Conservation (phyloP, 169 alveolate genomes). For the Eimeria falciformis region DNA sequence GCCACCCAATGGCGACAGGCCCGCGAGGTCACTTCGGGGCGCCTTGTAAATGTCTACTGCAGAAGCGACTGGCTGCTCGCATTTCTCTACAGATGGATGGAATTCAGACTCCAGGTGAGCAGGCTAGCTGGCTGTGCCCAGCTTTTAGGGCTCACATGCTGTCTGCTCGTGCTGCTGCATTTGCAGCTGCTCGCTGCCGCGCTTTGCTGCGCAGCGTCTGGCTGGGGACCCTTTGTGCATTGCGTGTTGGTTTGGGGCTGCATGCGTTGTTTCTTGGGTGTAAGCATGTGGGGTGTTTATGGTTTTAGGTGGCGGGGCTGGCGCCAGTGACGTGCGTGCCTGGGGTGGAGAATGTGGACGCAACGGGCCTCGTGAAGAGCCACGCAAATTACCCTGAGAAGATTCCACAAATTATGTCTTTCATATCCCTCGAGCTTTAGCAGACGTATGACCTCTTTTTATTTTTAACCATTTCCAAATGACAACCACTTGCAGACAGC, state of each 20-base stretch:
- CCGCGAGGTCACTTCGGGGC: conserved; percentile 91
- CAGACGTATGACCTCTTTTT: too few species aligned
- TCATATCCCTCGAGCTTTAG: conserved; percentile 63
- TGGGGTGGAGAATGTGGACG: conserved; percentile 82
- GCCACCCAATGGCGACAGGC: conserved; percentile 89
- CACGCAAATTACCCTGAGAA: conserved; percentile 80
- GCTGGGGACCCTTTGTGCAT: not conserved
- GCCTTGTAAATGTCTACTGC: conserved; percentile 91
- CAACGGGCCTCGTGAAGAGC: conserved; percentile 77
- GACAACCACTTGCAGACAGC: not conserved
- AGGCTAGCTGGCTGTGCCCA: not conserved
- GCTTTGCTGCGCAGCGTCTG: not conserved
- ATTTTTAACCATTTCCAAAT: not conserved
- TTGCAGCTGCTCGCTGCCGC: not conserved
- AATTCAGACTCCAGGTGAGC: conserved; percentile 87
- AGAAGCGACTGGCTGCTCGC: conserved; percentile 93
- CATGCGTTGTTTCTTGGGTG: not conserved
- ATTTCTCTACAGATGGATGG: conserved; percentile 93
- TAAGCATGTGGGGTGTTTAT: not conserved
- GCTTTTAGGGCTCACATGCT: not conserved
- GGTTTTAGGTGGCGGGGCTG: conserved; percentile 81
- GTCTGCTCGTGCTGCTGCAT: not conserved
- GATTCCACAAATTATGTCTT: conserved; percentile 68
- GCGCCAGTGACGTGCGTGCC: conserved; percentile 76
- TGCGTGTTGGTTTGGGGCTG: not conserved